phyloP scores from a whole-genome alignment of 2,329 filamentous ascomycete species.

The Colletotrichum godetiae region DNA sequence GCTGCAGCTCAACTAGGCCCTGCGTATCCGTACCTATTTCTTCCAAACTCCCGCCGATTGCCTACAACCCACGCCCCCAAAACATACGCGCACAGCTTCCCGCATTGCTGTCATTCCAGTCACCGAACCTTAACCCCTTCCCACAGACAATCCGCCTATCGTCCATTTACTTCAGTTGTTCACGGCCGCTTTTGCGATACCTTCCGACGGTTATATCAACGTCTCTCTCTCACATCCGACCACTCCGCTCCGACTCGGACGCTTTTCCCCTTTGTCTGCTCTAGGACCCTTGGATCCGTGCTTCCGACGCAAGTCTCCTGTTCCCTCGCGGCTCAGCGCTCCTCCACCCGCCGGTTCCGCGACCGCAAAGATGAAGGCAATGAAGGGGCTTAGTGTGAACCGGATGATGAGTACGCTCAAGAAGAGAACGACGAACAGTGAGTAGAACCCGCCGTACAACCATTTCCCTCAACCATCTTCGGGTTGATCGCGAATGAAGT shows the following conservation, averaged over 20 bases:
- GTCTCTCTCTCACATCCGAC: neutral
- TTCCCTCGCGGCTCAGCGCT: neutral
- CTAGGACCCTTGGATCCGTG: neutral
- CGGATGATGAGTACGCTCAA: slow-evolving; percentile 68
- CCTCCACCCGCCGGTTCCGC: neutral
- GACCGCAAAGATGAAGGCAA: slow-evolving; percentile 50
- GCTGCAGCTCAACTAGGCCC: slow-evolving; percentile 29
- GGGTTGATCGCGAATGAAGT: slow-evolving; percentile 11
- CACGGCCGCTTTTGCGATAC: neutral
- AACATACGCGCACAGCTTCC: neutral
- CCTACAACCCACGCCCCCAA: neutral
- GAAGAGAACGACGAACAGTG: slow-evolving; percentile 51
- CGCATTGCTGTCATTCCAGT: slow-evolving; percentile 4
- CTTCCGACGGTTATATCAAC: neutral
- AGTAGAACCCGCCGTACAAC: neutral
- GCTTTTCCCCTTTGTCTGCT: neutral
- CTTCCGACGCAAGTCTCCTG: neutral
- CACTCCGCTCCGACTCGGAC: neutral
- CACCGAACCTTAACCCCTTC: neutral
- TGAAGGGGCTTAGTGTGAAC: slow-evolving; percentile 66
- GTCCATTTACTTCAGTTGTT: neutral
- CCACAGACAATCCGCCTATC: slow-evolving; percentile 1
- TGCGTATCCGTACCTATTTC: slow-evolving; percentile 11
- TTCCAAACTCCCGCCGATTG: slow-evolving; percentile 9
- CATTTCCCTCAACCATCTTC: neutral